A percentile compares a stretch with the other conserved stretches of the same genome.
Evolutionary conservation across 495 filamentous ascomycete genomes (phyloP).

Genomic region (Trypethelium eluteriae): DNA sequence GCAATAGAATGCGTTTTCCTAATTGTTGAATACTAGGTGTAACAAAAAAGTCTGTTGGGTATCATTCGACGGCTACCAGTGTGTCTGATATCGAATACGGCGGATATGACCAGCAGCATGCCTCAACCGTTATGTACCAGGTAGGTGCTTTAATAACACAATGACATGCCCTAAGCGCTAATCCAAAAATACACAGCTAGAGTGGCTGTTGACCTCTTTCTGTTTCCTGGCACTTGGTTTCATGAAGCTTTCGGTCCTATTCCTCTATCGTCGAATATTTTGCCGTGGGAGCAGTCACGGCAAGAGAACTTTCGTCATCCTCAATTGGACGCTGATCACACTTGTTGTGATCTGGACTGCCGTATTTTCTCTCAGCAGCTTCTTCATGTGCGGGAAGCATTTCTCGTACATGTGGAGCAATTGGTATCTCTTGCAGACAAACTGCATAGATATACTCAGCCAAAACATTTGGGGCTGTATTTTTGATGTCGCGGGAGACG

Average conservation of each 20-base stretch:
- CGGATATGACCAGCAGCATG: neutral
- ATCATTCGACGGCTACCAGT: neutral
- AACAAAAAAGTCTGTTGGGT: neutral
- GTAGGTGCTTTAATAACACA: neutral
- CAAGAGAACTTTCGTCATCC: neutral
- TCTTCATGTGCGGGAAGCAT: constrained; percentile 10
- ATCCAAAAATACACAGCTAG: neutral
- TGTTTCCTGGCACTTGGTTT: constrained; percentile 9
- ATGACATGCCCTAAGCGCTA: neutral
- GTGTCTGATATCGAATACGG: neutral
- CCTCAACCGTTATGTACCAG: neutral
- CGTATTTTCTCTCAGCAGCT: neutral
- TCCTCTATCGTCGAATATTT: constrained; percentile 1
- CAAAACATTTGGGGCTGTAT: constrained; percentile 9
- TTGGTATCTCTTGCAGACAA: neutral
- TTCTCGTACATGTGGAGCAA: constrained; percentile 6
- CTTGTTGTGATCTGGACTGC: neutral
- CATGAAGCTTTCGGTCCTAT: constrained; percentile 10
- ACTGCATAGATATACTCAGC: neutral
- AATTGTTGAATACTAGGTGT: neutral
- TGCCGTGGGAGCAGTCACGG: neutral
- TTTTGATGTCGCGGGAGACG: neutral
- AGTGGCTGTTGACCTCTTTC: neutral
- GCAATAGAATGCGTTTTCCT: neutral
- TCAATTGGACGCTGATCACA: neutral